Evolutionary conservation across 2,329 filamentous ascomycete species (phyloP), one percentile per base, ranked within the genome.

Genomic region (Ophiocordyceps robertsii): DNA sequence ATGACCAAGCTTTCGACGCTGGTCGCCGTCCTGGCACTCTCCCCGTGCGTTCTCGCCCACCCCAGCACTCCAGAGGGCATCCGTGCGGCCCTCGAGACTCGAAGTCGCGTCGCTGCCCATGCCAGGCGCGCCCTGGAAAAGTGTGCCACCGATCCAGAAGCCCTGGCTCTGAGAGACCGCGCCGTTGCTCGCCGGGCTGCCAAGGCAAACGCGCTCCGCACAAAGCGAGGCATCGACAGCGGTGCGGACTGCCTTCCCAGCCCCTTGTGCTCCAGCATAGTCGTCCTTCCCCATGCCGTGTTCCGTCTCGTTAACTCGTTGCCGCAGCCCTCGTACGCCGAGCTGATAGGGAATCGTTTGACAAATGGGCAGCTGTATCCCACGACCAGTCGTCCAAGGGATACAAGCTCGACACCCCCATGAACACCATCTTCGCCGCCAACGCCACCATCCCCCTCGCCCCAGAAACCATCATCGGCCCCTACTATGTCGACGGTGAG

Each of bases 401-500:
- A 1, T 42, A 41, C 17, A 33, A 41, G 35, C 42, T 45, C 36
- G 10, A 42, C 32, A 48, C 44, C n/a, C 44, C 46, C 12, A 11
- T 42, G 8, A 32, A 42, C 6, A 38, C 17, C 12, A 31, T 48
- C 14, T 48, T 48, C 21, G 40, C 36, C n/a, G 46, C 44, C 42
- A 46, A 49, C 42, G 36, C 43, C 17, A 48, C 44, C 38, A 44
- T 42, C 29, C 29, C 47, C 13, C 43, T 50, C 12, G 41, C 43
- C 6, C 46, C 47, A 1, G 44, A 50, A 35, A 48, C 46, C 30
- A 43, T 42, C 42, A 44, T 47, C 36, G 46, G 48, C 5, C 48
- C 48, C 3, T 47, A 46, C 24, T 47, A 61, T 30, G 59, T 68
- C 27, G 53, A 54, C 38, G 63, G 64, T 29, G 57, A 60, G 46